These are phyloP conservation scores for Puccinia triticina DNA, from an alignment of 1,284 basidiomycete species.

Conservation along the genomic window DNA sequence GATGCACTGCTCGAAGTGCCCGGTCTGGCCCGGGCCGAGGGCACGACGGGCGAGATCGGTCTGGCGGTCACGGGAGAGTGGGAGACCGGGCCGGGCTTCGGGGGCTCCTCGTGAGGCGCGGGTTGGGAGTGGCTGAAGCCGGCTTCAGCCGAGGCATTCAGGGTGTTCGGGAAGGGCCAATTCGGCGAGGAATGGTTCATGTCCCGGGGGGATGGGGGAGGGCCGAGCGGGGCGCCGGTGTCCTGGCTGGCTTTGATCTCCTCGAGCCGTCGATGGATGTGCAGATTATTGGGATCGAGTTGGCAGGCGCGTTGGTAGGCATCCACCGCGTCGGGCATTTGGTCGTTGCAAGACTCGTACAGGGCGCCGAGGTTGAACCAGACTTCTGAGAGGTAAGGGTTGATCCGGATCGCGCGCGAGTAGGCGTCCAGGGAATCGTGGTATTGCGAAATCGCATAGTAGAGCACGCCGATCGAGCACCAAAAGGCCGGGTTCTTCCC, in stretches of 20 bases:
- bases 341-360: constrained; percentile 99
- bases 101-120: constrained; percentile 21
- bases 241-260: constrained; percentile 55
- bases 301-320: constrained; percentile 91
- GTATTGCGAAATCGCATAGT: constrained; percentile 99
- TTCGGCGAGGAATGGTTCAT: constrained; percentile 53
- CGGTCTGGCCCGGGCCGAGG: constrained; percentile 14
- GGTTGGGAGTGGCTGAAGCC: constrained; percentile 30
- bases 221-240: constrained; percentile 53
- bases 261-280: constrained; percentile 74
- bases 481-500: constrained; percentile 98
- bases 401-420: constrained; percentile 95
- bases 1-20: constrained; percentile 38
- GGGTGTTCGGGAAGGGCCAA: constrained; percentile 44
- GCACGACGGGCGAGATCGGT: not conserved
- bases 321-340: constrained; percentile 96
- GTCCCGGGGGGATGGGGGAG: constrained; percentile 56
- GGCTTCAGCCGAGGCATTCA: constrained; percentile 31
- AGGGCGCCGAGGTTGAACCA: constrained; percentile 98
- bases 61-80: not conserved
- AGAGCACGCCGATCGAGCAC: constrained; percentile 98
- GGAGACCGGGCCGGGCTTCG: not conserved
- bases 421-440: constrained; percentile 97
- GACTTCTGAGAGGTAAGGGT: constrained; percentile 98
- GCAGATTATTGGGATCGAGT: constrained; percentile 77